Conservation (phyloP, 306 rosid genomes). For the Sicyos baderoa region DNA sequence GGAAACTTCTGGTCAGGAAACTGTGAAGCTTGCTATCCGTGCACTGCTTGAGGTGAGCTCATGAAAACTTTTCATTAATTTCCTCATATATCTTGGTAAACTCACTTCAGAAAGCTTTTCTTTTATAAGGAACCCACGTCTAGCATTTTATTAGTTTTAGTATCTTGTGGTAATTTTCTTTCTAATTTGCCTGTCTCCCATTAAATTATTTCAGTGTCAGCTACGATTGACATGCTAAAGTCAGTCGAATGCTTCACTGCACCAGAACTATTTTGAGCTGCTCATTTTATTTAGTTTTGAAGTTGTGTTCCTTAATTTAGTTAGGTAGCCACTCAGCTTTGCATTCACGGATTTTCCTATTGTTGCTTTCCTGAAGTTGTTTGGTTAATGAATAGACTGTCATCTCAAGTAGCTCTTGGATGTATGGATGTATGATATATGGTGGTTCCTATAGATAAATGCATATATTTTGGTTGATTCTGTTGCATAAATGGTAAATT, state of each 20-base stretch:
- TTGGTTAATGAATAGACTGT: background rate
- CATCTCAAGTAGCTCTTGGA: slow-evolving; percentile 5
- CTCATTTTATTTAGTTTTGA: background rate
- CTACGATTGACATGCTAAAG: background rate
- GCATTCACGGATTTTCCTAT: background rate
- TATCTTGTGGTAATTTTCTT: slow-evolving; percentile 1
- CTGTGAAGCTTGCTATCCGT: slow-evolving; percentile 80
- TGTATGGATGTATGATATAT: background rate
- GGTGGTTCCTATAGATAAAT: background rate
- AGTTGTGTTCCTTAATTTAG: background rate
- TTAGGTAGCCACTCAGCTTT: background rate
- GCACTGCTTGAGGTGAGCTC: slow-evolving; percentile 79
- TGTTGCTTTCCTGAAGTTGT: background rate
- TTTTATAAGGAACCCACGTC: background rate
- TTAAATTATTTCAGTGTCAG: background rate
- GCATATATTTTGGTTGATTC: background rate
- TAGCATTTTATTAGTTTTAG: background rate
- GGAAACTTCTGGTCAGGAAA: slow-evolving; percentile 56
- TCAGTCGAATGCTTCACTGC: background rate
- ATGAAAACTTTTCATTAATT: background rate
- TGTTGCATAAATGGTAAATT: background rate
- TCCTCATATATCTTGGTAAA: background rate
- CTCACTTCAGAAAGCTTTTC: background rate
- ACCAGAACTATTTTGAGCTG: background rate
- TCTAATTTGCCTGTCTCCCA: background rate